A percentile compares a stretch with the other conserved stretches of the same genome.
Evolutionary conservation across 1,284 basidiomycete genomes (phyloP).

Genomic region (Naganishia albida): DNA sequence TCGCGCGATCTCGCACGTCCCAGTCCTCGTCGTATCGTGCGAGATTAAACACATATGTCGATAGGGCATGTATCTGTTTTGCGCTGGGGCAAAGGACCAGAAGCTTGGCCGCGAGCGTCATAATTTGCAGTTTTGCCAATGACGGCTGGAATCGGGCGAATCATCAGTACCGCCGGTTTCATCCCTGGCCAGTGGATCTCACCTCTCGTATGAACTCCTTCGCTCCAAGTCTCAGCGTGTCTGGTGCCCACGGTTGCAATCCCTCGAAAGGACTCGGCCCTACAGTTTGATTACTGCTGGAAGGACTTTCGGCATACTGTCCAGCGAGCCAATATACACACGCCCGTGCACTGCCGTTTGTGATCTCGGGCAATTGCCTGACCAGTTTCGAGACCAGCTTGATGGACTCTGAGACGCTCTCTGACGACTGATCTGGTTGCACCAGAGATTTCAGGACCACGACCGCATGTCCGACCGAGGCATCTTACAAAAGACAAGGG

Average conservation of each 20-base stretch:
- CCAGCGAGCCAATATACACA: slow-evolving; percentile 89
- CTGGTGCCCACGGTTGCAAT: slow-evolving; percentile 73
- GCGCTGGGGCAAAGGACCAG: slow-evolving; percentile 67
- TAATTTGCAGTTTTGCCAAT: slow-evolving; percentile 73
- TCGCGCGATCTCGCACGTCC: slow-evolving; percentile 81
- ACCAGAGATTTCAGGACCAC: slow-evolving; percentile 81
- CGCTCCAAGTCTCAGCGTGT: slow-evolving; percentile 73
- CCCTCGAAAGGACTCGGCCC: slow-evolving; percentile 53
- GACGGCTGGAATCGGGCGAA: slow-evolving; percentile 56
- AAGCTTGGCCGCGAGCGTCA: slow-evolving; percentile 81
- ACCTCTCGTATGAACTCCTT: slow-evolving; percentile 75
- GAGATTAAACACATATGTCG: slow-evolving; percentile 74
- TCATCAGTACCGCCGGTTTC: not conserved
- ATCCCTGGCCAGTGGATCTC: slow-evolving; percentile 20
- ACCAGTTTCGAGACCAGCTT: slow-evolving; percentile 74
- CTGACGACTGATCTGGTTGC: slow-evolving; percentile 54
- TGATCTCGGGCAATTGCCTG: slow-evolving; percentile 71
- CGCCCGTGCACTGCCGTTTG: slow-evolving; percentile 73
- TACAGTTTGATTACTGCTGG: slow-evolving; percentile 33
- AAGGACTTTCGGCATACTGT: slow-evolving; percentile 64
- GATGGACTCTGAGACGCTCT: slow-evolving; percentile 57
- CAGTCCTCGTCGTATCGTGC: slow-evolving; percentile 83
- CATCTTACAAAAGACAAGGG: slow-evolving; percentile 56
- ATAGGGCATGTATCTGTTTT: slow-evolving; percentile 57
- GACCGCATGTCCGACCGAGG: slow-evolving; percentile 73